A percentile compares a stretch with the other conserved stretches of the same genome.
Evolutionary conservation across 768 basidiomycete genomes (phyloP).

Genomic region (Boletus huronensis): DNA sequence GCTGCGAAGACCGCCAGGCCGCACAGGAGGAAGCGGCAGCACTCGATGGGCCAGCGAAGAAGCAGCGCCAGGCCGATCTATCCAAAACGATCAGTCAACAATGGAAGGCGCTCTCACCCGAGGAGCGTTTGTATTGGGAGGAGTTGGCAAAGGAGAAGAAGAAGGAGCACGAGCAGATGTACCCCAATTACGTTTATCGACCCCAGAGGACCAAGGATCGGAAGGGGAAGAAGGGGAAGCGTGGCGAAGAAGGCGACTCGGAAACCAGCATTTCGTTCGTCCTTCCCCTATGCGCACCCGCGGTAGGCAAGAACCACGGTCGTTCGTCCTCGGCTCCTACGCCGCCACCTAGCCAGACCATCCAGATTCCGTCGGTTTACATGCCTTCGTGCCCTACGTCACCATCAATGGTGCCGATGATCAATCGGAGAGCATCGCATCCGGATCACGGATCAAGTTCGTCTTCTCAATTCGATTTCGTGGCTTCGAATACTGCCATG

Average conservation of each 20-base stretch:
- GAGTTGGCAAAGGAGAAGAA: slow-evolving; percentile 74
- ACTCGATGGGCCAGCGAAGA: slow-evolving; percentile 49
- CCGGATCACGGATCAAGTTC: slow-evolving; percentile 44
- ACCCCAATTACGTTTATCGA: slow-evolving; percentile 77
- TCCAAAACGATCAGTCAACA: slow-evolving; percentile 80
- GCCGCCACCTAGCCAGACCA: slow-evolving; percentile 62
- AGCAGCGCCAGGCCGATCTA: slow-evolving; percentile 74
- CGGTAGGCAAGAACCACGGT: slow-evolving; percentile 41
- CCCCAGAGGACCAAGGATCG: slow-evolving; percentile 54
- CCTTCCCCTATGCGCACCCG: slow-evolving; percentile 37
- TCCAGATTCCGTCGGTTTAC: slow-evolving; percentile 63
- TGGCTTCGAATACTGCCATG: slow-evolving; percentile 43
- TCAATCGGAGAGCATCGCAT: slow-evolving; percentile 56
- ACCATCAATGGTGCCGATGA: slow-evolving; percentile 51
- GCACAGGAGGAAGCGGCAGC: slow-evolving; percentile 46
- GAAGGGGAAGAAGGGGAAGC: slow-evolving; percentile 46
- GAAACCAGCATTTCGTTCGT: slow-evolving; percentile 50
- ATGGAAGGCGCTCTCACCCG: slow-evolving; percentile 65
- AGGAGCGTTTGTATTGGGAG: slow-evolving; percentile 74
- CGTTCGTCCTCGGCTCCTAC: slow-evolving; percentile 61
- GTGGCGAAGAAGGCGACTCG: slow-evolving; percentile 44
- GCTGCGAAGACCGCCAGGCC: slow-evolving; percentile 67
- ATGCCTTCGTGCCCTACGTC: slow-evolving; percentile 65
- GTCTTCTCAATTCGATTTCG: slow-evolving; percentile 52
- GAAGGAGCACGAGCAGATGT: slow-evolving; percentile 71